These are phyloP conservation scores for Verticillium tricorpus DNA, from an alignment of 2,329 filamentous ascomycete genomes.

Conservation along the genomic window DNA sequence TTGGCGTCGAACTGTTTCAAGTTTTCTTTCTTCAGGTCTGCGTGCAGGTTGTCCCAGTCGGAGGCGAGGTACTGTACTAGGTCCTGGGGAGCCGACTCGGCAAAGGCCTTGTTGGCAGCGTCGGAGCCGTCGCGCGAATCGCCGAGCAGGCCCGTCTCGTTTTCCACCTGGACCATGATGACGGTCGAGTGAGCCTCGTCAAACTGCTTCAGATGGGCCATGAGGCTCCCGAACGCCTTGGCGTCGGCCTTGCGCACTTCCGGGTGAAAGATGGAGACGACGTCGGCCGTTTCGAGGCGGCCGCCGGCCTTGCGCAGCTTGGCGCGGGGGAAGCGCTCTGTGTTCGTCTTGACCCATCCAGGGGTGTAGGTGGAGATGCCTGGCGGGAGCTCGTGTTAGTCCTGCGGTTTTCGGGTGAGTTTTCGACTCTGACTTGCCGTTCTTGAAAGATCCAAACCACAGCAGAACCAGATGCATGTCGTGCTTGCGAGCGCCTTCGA, in stretches of 20 bases:
- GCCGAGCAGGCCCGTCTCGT: slow-evolving; percentile 42
- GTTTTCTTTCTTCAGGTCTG: neutral
- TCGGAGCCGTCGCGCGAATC: slow-evolving; percentile 40
- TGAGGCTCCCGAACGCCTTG: slow-evolving; percentile 22
- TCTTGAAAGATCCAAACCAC: slow-evolving; percentile 26
- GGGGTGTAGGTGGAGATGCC: slow-evolving; percentile 22
- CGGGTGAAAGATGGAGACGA: slow-evolving; percentile 20
- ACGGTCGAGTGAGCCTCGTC: slow-evolving; percentile 39
- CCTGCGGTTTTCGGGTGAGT: neutral
- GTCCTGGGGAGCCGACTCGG: slow-evolving; percentile 18
- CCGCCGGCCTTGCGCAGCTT: slow-evolving; percentile 22
- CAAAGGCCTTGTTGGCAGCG: slow-evolving; percentile 30
- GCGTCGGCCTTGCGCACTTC: slow-evolving; percentile 16
- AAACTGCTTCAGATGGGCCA: slow-evolving; percentile 29
- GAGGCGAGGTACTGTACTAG: slow-evolving; percentile 6
- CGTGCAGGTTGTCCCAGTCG: slow-evolving; percentile 3
- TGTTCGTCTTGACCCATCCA: slow-evolving; percentile 20
- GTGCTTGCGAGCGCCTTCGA: slow-evolving; percentile 17
- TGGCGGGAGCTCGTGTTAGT: neutral
- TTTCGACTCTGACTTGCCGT: slow-evolving; percentile 9
- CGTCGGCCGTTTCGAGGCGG: slow-evolving; percentile 17
- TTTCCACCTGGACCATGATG: slow-evolving; percentile 50
- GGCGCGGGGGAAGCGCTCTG: slow-evolving; percentile 19
- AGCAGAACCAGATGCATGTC: slow-evolving; percentile 20
- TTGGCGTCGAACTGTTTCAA: neutral